Evolutionary conservation across 345 rosid species (phyloP).

Genomic region (Eucalyptus tenuipes): DNA sequence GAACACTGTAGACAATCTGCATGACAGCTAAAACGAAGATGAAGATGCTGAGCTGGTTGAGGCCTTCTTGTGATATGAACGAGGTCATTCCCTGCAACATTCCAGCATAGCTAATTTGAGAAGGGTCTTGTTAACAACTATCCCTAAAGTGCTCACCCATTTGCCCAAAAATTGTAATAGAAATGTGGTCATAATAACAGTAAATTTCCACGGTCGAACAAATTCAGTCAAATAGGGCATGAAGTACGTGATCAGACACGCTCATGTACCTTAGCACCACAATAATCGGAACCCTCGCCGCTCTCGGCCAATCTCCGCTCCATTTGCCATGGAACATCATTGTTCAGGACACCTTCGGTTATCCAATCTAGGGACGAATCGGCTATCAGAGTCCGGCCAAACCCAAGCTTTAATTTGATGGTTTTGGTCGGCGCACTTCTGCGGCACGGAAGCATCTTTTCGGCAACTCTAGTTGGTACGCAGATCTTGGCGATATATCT

Average conservation of each 20-base stretch:
- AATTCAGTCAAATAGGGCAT: background rate
- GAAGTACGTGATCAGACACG: background rate
- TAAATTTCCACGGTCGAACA: background rate
- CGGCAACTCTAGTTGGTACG: slow-evolving; percentile 26
- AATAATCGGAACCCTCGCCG: slow-evolving; percentile 4
- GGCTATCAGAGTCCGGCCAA: background rate
- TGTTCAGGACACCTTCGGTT: background rate
- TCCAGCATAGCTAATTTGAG: background rate
- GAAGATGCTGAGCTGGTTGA: slow-evolving; percentile 56
- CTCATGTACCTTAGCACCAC: slow-evolving; percentile 33
- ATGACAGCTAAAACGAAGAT: slow-evolving; percentile 56
- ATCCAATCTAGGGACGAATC: background rate
- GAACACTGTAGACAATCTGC: slow-evolving; percentile 54
- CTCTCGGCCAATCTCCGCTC: slow-evolving; percentile 17
- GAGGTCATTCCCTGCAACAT: slow-evolving; percentile 38
- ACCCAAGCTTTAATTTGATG: background rate
- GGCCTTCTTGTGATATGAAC: slow-evolving; percentile 44
- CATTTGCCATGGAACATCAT: background rate
- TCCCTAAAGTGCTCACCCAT: background rate
- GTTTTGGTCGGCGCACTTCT: background rate
- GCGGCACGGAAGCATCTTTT: slow-evolving; percentile 53
- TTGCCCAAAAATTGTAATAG: background rate
- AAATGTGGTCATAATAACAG: background rate
- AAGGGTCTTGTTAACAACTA: background rate
- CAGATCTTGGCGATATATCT: slow-evolving; percentile 46